phyloP scores from a whole-genome alignment of 805 yeast genomes.

The Zygotorulaspora chibaensis region DNA sequence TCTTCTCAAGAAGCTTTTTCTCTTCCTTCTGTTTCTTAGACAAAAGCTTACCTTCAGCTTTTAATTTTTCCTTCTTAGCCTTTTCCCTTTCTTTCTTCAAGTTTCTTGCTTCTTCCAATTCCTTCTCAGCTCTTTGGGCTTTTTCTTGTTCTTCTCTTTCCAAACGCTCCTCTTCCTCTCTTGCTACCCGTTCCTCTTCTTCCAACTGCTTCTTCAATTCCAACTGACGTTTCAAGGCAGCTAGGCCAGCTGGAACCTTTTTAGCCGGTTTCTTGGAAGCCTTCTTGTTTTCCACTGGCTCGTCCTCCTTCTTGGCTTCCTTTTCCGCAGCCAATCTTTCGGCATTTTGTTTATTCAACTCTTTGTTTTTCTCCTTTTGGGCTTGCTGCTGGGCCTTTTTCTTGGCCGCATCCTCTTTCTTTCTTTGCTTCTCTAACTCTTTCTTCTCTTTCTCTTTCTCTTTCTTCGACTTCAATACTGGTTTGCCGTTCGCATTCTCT shows the following conservation, averaged over 20 bases:
- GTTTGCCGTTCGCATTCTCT: constrained; percentile 48
- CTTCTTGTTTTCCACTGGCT: constrained; percentile 35
- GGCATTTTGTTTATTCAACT: constrained; percentile 39
- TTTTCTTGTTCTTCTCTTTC: constrained; percentile 49
- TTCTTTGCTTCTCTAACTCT: constrained; percentile 82
- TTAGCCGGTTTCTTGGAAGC: constrained; percentile 53
- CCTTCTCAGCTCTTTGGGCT: constrained; percentile 40
- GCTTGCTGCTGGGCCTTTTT: constrained; percentile 72
- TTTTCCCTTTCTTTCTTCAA: constrained; percentile 84
- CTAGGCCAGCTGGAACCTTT: constrained; percentile 85
- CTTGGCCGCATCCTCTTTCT: constrained; percentile 84
- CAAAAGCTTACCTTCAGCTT: constrained; percentile 91
- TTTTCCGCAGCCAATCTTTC: constrained; percentile 34
- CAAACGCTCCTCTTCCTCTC: constrained; percentile 66
- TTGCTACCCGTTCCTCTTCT: constrained; percentile 69
- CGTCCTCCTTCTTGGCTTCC: constrained; percentile 36
- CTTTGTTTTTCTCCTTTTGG: constrained; percentile 53
- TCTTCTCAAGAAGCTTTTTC: constrained; percentile 76
- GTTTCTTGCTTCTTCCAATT: constrained; percentile 53
- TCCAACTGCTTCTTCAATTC: constrained; percentile 85
- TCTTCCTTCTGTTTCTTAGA: constrained; percentile 96
- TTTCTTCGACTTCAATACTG: constrained; percentile 82
- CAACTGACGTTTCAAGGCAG: constrained; percentile 84
- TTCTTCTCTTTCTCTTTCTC: constrained; percentile 94
- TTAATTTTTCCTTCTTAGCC: constrained; percentile 81